phyloP scores from a whole-genome alignment of 1,284 basidiomycete species.

The Polyporus tsugae region DNA sequence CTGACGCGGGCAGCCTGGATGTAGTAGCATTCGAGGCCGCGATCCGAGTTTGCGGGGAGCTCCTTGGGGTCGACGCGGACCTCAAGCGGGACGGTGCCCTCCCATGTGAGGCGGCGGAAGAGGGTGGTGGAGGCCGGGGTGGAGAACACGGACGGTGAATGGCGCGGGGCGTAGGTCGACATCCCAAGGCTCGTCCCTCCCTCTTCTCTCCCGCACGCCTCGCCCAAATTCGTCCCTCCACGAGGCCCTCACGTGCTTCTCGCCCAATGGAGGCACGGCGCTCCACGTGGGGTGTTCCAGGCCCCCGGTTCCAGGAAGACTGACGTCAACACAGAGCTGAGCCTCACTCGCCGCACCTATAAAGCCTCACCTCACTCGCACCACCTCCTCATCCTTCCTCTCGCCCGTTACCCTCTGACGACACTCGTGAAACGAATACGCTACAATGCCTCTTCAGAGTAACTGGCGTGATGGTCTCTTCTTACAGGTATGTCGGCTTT shows the following conservation, averaged over 20 bases:
- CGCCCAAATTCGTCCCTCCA: conserved; percentile 16
- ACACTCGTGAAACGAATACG: conserved; percentile 5
- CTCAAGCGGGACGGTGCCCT: conserved; percentile 86
- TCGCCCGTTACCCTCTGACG: conserved; percentile 10
- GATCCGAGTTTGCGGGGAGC: conserved; percentile 86
- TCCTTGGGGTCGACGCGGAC: conserved; percentile 86
- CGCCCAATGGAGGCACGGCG: background rate
- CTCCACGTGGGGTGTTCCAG: conserved; percentile 6
- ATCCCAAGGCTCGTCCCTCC: conserved; percentile 44
- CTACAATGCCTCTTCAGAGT: conserved; percentile 37
- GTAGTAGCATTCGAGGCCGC: conserved; percentile 86
- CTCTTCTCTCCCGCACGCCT: conserved; percentile 3
- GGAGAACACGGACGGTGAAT: conserved; percentile 60
- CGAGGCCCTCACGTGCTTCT: conserved; percentile 22
- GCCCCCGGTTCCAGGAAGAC: background rate
- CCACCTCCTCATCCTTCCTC: conserved; percentile 18
- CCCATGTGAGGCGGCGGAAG: conserved; percentile 84
- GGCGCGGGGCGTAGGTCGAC: conserved; percentile 67
- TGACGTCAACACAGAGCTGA: conserved; percentile 25
- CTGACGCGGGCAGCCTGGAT: conserved; percentile 88
- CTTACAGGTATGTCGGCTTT: conserved; percentile 69
- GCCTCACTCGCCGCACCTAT: conserved; percentile 15
- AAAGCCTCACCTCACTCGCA: conserved; percentile 24
- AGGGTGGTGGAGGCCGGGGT: conserved; percentile 71
- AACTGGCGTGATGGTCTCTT: conserved; percentile 80